Conservation (phyloP, 106 monocot species). For the Dioscorea alata region DNA sequence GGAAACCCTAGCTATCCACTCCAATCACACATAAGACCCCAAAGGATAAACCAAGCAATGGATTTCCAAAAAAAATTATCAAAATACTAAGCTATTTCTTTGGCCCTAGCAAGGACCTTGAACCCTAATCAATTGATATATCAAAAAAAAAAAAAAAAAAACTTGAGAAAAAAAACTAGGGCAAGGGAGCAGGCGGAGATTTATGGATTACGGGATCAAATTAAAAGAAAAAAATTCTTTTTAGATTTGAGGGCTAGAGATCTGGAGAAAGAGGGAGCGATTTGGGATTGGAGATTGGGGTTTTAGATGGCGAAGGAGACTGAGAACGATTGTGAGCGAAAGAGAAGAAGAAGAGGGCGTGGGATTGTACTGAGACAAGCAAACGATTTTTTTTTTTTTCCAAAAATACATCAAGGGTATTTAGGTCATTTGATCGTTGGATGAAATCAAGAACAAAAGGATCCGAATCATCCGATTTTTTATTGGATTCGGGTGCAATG, state of each 20-base stretch:
- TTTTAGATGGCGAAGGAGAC: background rate
- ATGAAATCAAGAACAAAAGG: too few species aligned
- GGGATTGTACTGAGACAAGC: background rate
- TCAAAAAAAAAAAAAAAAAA: background rate
- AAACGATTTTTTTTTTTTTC: too few species aligned
- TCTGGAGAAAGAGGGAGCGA: too few species aligned
- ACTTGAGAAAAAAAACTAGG: background rate
- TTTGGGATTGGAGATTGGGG: background rate
- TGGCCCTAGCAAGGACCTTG: background rate
- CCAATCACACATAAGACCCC: conserved; percentile 1
- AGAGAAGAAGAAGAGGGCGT: background rate
- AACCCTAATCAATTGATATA: background rate
- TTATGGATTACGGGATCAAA: too few species aligned
- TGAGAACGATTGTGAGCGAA: background rate
- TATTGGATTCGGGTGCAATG: too few species aligned
- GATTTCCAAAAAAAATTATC: background rate
- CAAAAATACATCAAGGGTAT: too few species aligned
- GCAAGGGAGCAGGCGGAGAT: background rate
- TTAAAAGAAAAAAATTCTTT: too few species aligned
- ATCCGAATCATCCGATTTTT: too few species aligned
- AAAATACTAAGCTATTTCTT: too few species aligned
- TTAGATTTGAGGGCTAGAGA: too few species aligned
- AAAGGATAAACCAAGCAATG: background rate
- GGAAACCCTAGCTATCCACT: conserved; percentile 16
- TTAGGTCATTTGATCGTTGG: too few species aligned